Evolutionary conservation across 1,284 basidiomycete species (phyloP).

Genomic region (Ustilago shanxiensis): DNA sequence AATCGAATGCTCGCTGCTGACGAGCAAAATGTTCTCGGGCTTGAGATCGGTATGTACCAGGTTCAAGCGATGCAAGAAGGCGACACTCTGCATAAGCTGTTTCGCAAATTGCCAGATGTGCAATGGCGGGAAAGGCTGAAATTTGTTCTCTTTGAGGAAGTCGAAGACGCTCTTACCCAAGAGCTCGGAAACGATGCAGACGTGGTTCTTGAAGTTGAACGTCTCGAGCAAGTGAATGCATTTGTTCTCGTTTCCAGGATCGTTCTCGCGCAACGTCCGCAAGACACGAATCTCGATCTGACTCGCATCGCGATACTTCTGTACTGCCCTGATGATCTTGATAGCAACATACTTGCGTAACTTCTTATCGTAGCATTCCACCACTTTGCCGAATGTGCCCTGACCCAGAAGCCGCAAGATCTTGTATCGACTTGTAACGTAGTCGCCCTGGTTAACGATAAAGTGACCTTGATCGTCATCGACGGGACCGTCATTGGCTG

Average conservation of each 20-base stretch:
- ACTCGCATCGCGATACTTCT: slow-evolving; percentile 88
- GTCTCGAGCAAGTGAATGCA: slow-evolving; percentile 95
- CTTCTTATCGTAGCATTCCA: slow-evolving; percentile 88
- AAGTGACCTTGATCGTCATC: slow-evolving; percentile 72
- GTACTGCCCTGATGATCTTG: slow-evolving; percentile 84
- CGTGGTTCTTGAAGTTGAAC: slow-evolving; percentile 98
- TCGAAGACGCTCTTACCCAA: slow-evolving; percentile 98
- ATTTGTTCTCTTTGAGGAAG: slow-evolving; percentile 97
- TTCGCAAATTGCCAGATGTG: slow-evolving; percentile 97
- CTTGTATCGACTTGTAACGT: slow-evolving; percentile 71
- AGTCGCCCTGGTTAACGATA: slow-evolving; percentile 69
- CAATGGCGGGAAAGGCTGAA: slow-evolving; percentile 92
- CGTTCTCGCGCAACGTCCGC: slow-evolving; percentile 88
- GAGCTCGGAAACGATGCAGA: slow-evolving; percentile 96
- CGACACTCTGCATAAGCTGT: slow-evolving; percentile 91
- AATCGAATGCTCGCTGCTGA: slow-evolving; percentile 80
- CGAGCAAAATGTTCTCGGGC: slow-evolving; percentile 85
- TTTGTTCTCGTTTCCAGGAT: slow-evolving; percentile 91
- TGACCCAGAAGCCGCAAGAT: slow-evolving; percentile 92
- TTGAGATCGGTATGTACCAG: slow-evolving; percentile 98
- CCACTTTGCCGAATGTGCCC: slow-evolving; percentile 99
- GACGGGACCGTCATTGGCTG: slow-evolving; percentile 46
- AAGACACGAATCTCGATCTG: slow-evolving; percentile 98
- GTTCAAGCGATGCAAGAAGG: slow-evolving; percentile 90
- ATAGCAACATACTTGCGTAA: slow-evolving; percentile 83